Evolutionary conservation across 2,329 filamentous ascomycete genomes (phyloP).

Genomic region (Cercospora sesami): DNA sequence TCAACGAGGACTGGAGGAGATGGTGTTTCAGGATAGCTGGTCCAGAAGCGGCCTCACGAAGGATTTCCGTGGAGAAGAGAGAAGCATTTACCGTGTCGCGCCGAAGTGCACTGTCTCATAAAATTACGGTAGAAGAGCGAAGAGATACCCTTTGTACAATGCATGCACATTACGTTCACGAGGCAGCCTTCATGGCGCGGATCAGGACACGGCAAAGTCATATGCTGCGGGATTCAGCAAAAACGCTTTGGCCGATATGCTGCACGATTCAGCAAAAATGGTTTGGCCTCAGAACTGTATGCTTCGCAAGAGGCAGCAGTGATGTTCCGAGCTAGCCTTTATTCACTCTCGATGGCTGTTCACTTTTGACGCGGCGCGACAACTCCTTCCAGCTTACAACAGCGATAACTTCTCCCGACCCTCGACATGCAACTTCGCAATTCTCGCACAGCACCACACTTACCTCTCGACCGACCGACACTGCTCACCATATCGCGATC

Average conservation of each 20-base stretch:
- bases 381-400: not conserved
- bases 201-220: not conserved
- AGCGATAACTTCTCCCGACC: not conserved
- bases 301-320: not conserved
- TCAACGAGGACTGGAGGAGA: not conserved
- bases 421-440: not conserved
- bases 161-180: not conserved
- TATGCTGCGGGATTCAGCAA: not conserved
- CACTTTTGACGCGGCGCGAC: not conserved
- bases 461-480: not conserved
- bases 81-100: not conserved
- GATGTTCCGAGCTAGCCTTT: not conserved
- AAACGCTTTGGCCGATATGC: not conserved
- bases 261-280: not conserved
- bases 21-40: not conserved
- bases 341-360: not conserved
- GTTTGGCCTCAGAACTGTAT: not conserved
- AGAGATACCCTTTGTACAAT: slow-evolving; percentile 12
- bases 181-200: not conserved
- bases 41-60: not conserved
- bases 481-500: not conserved
- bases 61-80: not conserved
- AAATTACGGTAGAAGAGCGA: not conserved
- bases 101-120: not conserved
- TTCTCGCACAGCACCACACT: not conserved